phyloP scores from a whole-genome alignment of 495 filamentous ascomycete genomes.

The Immersiella caudata region DNA sequence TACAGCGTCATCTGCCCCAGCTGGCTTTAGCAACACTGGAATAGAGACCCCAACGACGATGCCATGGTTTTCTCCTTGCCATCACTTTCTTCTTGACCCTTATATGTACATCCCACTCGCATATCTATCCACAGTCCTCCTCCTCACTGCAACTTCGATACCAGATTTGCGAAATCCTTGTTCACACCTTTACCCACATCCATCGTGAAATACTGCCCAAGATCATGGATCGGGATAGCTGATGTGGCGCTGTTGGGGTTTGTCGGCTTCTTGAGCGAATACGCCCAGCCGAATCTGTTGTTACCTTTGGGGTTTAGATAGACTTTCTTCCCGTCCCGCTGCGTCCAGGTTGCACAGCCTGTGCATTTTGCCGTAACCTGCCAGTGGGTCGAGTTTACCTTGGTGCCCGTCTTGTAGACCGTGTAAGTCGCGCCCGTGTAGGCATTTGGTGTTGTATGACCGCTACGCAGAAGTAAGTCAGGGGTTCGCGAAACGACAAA shows the following conservation, averaged over 20 bases:
- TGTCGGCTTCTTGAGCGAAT: not conserved
- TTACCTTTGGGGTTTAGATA: not conserved
- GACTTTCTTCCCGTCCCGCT: not conserved
- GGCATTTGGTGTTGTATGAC: not conserved
- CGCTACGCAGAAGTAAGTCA: not conserved
- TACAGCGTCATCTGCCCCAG: too few relatives aligned
- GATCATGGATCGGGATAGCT: slow-evolving; percentile 1
- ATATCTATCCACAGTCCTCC: too few relatives aligned
- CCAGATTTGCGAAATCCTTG: not conserved
- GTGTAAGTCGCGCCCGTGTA: slow-evolving; percentile 4
- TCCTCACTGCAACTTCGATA: not conserved
- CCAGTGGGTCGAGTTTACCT: not conserved
- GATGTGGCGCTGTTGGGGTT: slow-evolving; percentile 3
- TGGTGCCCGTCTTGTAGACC: not conserved
- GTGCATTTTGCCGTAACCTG: not conserved
- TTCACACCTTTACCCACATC: not conserved
- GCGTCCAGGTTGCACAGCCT: not conserved
- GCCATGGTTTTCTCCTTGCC: too few relatives aligned
- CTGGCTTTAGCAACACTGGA: too few relatives aligned
- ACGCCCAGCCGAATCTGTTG: slow-evolving; percentile 4
- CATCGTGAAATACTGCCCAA: not conserved
- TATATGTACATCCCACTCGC: too few relatives aligned
- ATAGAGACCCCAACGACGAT: too few relatives aligned
- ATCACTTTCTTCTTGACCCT: too few relatives aligned
- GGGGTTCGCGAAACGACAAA: not conserved